Percentiles rank a stretch among this genome's conserved stretches.
These are phyloP conservation scores for Hypomyces perniciosus DNA, from an alignment of 2,329 filamentous ascomycete genomes.

Conservation along the genomic window DNA sequence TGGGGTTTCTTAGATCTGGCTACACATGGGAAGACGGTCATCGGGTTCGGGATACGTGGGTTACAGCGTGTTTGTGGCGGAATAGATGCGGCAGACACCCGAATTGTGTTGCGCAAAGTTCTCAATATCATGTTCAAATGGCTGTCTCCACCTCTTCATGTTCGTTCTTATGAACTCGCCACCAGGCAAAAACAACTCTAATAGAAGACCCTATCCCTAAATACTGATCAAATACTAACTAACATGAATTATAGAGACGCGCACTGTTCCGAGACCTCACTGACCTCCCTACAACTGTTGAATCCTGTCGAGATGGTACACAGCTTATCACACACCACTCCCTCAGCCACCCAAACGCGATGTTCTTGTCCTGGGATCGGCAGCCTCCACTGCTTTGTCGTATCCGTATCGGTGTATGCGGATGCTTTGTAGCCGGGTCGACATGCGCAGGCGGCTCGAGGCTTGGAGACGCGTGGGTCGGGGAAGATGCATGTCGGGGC, in stretches of 20 bases:
- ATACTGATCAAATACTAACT: too few species aligned
- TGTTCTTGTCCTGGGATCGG: conserved; percentile 9
- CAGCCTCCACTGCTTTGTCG: conserved; percentile 8
- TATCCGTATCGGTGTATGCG: neutral
- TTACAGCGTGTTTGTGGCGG: too few species aligned
- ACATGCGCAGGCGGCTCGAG: conserved; percentile 9
- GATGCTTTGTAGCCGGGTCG: conserved; percentile 9
- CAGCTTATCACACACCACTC: conserved; percentile 6
- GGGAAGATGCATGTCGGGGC: conserved; percentile 11
- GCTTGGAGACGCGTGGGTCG: conserved; percentile 3
- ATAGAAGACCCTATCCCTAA: too few species aligned
- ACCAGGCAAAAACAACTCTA: too few species aligned
- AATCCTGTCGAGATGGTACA: conserved; percentile 2
- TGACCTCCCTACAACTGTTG: conserved; percentile 1
- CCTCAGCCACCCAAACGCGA: conserved; percentile 11
- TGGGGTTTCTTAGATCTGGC: too few species aligned
- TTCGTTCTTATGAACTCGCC: too few species aligned
- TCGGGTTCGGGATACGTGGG: too few species aligned
- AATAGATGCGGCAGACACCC: too few species aligned
- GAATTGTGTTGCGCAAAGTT: too few species aligned
- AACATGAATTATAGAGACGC: neutral
- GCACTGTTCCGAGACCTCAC: neutral
- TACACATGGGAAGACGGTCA: too few species aligned
- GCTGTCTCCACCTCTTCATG: too few species aligned
- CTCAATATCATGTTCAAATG: too few species aligned